Base-by-base conservation (phyloP, 345 rosid species). In the Ceriops tagal region DNA sequence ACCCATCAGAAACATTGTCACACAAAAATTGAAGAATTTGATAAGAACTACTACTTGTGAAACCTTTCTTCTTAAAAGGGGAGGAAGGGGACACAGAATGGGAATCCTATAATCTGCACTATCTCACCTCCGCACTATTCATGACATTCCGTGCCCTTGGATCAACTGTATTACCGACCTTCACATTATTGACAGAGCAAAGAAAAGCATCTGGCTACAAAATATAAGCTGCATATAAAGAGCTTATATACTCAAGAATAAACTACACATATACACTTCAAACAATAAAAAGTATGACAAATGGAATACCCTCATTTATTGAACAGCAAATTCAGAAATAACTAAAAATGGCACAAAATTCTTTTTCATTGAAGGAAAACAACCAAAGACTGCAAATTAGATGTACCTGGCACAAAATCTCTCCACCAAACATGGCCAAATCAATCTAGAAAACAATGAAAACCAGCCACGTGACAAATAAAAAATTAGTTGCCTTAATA, bases 121-220 rank as follows among this genome's bases (percentile, higher is more conserved):
- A 47, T 51, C 80, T 78, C 61, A 90, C 99, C 98, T 96, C 99
- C 66, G 89, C 88, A 64, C 85, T 85, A 75, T 74, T 65, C 66
- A 81, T 77, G 56, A 80, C 81, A 79, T 96, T 87, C 26, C 92
- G 91, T 52, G 91, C 89, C 69, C 99, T 86, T 21, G 78, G 97
- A 82, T 88, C 89, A 71, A 84, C 78, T 58, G 97, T 28, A 75
- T 82, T 90, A 76, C 71, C 75, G 76, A 96, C 92, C 79, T 90
- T 96, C 67, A 96, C 99, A 79, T 92, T 96, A 79, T 85, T 85
- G 73, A 96, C 69, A 10, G 98, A 96, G 80, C 97, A 96, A 64
- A 96, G 92, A 75, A 96, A 96, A 72, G 98, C 92, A 89, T 96
- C 99, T 85, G 96, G 95, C 99, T 96, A 85, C 82, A 89, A 70